phyloP scores from a whole-genome alignment of 2,329 filamentous ascomycete species.

The Amylocarpus encephaloides region DNA sequence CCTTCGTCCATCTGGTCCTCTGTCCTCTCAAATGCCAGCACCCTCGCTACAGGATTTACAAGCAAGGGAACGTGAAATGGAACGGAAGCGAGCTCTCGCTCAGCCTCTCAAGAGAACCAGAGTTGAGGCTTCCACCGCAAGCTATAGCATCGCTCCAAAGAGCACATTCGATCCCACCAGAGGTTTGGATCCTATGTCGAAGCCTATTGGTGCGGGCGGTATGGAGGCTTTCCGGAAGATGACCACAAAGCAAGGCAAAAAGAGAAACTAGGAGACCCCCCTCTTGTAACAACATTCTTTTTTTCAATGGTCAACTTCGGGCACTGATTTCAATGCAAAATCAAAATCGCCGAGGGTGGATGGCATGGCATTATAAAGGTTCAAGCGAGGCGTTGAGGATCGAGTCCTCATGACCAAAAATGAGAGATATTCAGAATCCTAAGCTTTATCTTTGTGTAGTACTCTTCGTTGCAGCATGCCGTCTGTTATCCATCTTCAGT shows the following conservation, averaged over 20 bases:
- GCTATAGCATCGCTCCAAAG: constrained; percentile 35
- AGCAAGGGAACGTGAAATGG: constrained; percentile 32
- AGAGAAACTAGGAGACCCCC: constrained; percentile 24
- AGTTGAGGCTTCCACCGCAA: constrained; percentile 36
- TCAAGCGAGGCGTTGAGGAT: constrained; percentile 3
- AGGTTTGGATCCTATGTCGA: constrained; percentile 41
- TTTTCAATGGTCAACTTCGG: not conserved
- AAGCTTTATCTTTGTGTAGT: too few relatives aligned
- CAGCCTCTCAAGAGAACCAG: constrained; percentile 49
- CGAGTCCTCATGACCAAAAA: not conserved
- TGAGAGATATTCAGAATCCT: too few relatives aligned
- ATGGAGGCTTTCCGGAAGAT: constrained; percentile 61
- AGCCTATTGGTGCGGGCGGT: constrained; percentile 56
- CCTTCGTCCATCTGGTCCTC: constrained; percentile 27
- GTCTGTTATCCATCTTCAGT: too few relatives aligned
- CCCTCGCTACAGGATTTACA: constrained; percentile 21
- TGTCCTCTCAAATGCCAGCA: constrained; percentile 23
- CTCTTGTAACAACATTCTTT: not conserved
- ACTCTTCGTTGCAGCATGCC: too few relatives aligned
- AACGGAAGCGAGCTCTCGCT: constrained; percentile 53
- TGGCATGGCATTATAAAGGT: too few relatives aligned
- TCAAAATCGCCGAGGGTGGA: not conserved
- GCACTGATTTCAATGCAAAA: not conserved
- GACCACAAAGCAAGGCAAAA: constrained; percentile 55
- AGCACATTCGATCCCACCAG: constrained; percentile 53